A percentile compares a stretch with the other conserved stretches of the same genome.
Conservation (phyloP, 768 basidiomycete genomes). For the Lactifluus rugatus region DNA sequence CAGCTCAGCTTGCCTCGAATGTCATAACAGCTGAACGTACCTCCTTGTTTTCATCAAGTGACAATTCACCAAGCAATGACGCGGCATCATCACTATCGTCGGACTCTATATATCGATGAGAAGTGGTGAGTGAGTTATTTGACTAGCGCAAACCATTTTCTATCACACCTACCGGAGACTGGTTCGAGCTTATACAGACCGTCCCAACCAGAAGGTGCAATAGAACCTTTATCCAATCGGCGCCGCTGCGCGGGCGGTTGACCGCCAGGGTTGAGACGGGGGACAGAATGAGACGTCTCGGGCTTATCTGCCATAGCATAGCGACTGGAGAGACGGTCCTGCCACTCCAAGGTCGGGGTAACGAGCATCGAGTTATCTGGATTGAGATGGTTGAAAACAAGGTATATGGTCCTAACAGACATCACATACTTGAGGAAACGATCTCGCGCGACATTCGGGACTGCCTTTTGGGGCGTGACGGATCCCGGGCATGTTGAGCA, state of each 20-base stretch:
- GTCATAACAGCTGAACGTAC: constrained; percentile 28
- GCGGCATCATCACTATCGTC: constrained; percentile 30
- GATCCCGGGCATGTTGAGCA: constrained; percentile 37
- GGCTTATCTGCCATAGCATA: constrained; percentile 29
- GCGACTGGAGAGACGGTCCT: constrained; percentile 55
- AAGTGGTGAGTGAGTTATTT: neutral
- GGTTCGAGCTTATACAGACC: constrained; percentile 50
- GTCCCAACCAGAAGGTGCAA: constrained; percentile 40
- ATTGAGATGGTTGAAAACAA: neutral
- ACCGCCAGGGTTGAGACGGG: constrained; percentile 2
- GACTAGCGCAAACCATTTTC: neutral
- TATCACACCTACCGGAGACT: constrained; percentile 9
- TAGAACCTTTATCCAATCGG: constrained; percentile 32
- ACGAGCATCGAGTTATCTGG: constrained; percentile 53
- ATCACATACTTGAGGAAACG: constrained; percentile 55
- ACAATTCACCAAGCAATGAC: constrained; percentile 59
- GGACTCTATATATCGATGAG: constrained; percentile 12
- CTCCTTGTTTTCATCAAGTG: constrained; percentile 68
- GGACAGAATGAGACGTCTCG: neutral
- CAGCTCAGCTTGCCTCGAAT: constrained; percentile 25
- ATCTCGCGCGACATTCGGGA: constrained; percentile 72
- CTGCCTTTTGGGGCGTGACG: constrained; percentile 56
- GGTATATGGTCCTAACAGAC: neutral
- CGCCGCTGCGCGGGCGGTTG: constrained; percentile 38
- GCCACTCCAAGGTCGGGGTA: constrained; percentile 68